Evolutionary conservation across 768 basidiomycete species (phyloP).

Genomic region (Hortiboletus flavorubellus): DNA sequence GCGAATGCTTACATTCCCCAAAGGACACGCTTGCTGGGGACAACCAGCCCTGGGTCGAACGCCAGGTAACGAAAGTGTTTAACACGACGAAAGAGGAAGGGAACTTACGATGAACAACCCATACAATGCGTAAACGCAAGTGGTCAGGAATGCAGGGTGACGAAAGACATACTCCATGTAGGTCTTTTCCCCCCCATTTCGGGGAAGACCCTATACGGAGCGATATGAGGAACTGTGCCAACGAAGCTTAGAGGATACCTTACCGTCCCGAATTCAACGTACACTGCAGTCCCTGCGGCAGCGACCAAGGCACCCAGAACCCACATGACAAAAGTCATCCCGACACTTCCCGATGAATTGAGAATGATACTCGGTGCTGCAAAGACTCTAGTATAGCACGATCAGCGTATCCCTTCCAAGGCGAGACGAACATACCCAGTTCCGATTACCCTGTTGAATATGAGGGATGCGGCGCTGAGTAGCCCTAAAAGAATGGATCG

Average conservation of each 20-base stretch:
- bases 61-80: background rate
- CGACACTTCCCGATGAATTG: constrained; percentile 65
- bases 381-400: constrained; percentile 50
- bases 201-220: constrained; percentile 52
- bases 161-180: constrained; percentile 72
- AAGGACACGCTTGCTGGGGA: constrained; percentile 63
- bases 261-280: constrained; percentile 74
- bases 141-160: constrained; percentile 56
- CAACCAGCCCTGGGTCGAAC: constrained; percentile 46
- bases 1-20: constrained; percentile 58
- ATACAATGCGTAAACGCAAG: constrained; percentile 58
- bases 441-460: constrained; percentile 76
- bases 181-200: constrained; percentile 73
- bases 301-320: constrained; percentile 63
- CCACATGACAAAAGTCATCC: constrained; percentile 69
- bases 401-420: background rate
- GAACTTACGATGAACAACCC: constrained; percentile 52
- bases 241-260: constrained; percentile 8
- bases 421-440: constrained; percentile 48
- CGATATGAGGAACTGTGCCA: background rate
- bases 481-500: constrained; percentile 11
- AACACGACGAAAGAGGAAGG: background rate
- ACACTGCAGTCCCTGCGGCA: constrained; percentile 64
- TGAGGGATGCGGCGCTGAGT: constrained; percentile 57
- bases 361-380: constrained; percentile 68